Percentiles rank a stretch among this genome's conserved stretches.
Conservation (phyloP, 169 alveolate genomes). For the Theileria parva region DNA sequence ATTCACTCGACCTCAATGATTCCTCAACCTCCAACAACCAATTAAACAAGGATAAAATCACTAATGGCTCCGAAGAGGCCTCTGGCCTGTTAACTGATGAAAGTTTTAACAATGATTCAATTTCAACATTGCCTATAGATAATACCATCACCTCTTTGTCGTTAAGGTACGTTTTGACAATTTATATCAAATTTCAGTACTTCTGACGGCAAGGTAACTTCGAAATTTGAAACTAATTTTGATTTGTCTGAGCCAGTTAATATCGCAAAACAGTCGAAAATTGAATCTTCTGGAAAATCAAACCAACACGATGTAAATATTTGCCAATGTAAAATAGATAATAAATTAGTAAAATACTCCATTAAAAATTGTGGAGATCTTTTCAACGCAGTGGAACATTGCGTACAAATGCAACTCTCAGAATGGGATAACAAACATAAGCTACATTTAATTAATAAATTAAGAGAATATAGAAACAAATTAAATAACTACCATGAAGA, state of each 20-base stretch:
- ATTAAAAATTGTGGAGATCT: conserved; percentile 13
- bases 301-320: background rate
- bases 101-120: background rate
- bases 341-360: background rate
- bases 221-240: background rate
- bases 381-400: conserved; percentile 8
- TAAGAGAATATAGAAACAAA: background rate
- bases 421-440: conserved; percentile 31
- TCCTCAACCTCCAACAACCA: conserved; percentile 2
- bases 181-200: background rate
- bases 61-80: background rate
- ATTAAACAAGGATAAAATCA: background rate
- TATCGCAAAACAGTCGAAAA: background rate
- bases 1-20: conserved; percentile 3
- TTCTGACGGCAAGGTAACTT: background rate
- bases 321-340: conserved; percentile 18
- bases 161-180: background rate
- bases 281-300: background rate
- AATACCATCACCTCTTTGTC: background rate
- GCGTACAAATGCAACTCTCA: conserved; percentile 21
- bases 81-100: background rate
- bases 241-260: background rate
- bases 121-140: background rate
- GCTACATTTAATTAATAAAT: conserved; percentile 13
- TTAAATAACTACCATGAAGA: background rate